A percentile compares a stretch with the other conserved stretches of the same genome.
Evolutionary conservation across 202 grass and related monocot genomes (phyloP).

Genomic region (Setaria viridis): DNA sequence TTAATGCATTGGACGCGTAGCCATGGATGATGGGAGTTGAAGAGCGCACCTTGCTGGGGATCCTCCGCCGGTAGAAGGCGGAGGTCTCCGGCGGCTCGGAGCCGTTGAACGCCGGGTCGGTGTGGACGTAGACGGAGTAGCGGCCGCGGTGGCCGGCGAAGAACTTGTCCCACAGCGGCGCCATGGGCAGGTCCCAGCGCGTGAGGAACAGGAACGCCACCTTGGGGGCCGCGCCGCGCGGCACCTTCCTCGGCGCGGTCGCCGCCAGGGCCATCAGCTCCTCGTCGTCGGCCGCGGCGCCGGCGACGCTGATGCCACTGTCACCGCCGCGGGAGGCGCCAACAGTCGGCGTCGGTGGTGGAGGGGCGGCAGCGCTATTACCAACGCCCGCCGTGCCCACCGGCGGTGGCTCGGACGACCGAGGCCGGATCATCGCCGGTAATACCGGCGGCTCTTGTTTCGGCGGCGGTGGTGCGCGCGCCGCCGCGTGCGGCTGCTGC

Average conservation of each 20-base stretch:
- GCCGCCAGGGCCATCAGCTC: slow-evolving; percentile 47
- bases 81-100: slow-evolving; percentile 50
- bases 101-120: slow-evolving; percentile 71
- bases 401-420: background rate
- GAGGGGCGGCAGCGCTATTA: no score
- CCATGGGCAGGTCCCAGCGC: slow-evolving; percentile 76
- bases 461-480: background rate
- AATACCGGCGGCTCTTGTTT: background rate
- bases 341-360: background rate
- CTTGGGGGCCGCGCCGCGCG: slow-evolving; percentile 21
- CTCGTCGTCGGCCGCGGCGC: background rate
- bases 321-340: no score
- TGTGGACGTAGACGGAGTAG: slow-evolving; percentile 80
- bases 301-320: no score
- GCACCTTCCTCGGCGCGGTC: slow-evolving; percentile 27
- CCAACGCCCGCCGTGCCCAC: background rate
- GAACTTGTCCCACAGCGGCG: slow-evolving; percentile 83
- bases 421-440: background rate
- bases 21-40: background rate
- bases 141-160: slow-evolving; percentile 65
- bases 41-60: slow-evolving; percentile 79
- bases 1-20: no score
- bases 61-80: slow-evolving; percentile 65
- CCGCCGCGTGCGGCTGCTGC: background rate
- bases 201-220: slow-evolving; percentile 93